Evolutionary conservation across 495 filamentous ascomycete genomes (phyloP), one percentile per base, ranked within the genome.

Genomic region (Tirmania nivea): DNA sequence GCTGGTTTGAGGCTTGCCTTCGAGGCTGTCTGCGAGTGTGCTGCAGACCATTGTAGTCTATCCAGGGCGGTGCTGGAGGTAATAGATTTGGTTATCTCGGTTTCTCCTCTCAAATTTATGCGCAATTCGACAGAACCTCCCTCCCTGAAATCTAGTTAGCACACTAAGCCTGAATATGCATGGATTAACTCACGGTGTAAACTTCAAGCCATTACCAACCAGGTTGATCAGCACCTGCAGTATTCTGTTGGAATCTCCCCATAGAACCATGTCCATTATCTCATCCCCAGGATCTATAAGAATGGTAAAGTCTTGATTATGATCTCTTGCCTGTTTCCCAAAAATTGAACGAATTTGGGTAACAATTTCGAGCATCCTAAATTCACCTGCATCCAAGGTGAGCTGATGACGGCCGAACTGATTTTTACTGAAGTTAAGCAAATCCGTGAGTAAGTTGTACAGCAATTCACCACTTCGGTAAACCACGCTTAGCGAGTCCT

Each of bases 401-500:
- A 93, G 68, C 54, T 74, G 71, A 53, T 87, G 78, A 57, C 78
- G 75, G 0, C 88, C 87, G 52, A 92, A 84, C 68, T 93, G 85
- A 65, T 94, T 94, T 66, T 89, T 90, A 55, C 81, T 88, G 69
- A 94, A 94, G 5, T 82, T 92, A 42, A 95, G 70, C 10, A 94
- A 69, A 68, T 95, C 88, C 51, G 85, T 90, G n/a, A 95, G 73
- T 3, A 95, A 73, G 57, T 93, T 84, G 1, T 92, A 69, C 16
- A 95, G 68, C 8, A 94, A 69, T 62, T 95, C 88, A 5, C 87
- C 87, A 7, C 85, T 90, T 66, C 88, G 86, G 63, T 92, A 94
- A 48, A 94, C 78, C 35, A 86, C 81, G 48, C 84, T 80, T 8
- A 95, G 68, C 5, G 81, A 86, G 52, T 84, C 76, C 67, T 86